Percentiles rank a stretch among this genome's conserved stretches.
These are phyloP conservation scores for Tricholoma terreum DNA, from an alignment of 768 basidiomycete genomes.

Conservation along the genomic window DNA sequence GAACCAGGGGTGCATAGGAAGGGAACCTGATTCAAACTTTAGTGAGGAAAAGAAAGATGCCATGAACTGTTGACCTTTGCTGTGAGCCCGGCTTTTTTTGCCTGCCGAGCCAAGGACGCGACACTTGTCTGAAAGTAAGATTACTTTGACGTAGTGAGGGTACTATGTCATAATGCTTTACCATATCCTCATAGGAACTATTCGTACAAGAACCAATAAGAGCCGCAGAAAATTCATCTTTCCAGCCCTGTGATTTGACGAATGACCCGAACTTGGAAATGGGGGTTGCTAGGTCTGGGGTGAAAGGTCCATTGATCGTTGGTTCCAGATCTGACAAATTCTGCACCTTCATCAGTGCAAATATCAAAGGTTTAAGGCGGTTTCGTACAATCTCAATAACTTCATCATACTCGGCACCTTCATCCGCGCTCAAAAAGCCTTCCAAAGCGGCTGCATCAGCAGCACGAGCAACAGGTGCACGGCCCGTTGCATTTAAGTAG, in stretches of 20 bases:
- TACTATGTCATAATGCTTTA: conserved; percentile 22
- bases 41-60: conserved; percentile 3
- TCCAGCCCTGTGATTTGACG: conserved; percentile 86
- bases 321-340: conserved; percentile 88
- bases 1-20: conserved; percentile 90
- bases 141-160: conserved; percentile 7
- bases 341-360: conserved; percentile 34
- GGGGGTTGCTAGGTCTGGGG: conserved; percentile 93
- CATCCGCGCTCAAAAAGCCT: conserved; percentile 82
- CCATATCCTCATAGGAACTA: conserved; percentile 97
- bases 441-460: conserved; percentile 78
- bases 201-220: conserved; percentile 99
- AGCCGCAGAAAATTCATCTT: conserved; percentile 85
- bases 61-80: conserved; percentile 48
- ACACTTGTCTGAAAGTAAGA: conserved; percentile 68
- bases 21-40: conserved; percentile 49
- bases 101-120: conserved; percentile 87
- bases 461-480: conserved; percentile 78
- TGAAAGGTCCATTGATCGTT: conserved; percentile 95
- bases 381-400: conserved; percentile 85
- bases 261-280: conserved; percentile 83
- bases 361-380: neutral
- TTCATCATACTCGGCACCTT: conserved; percentile 91
- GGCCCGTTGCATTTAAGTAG: conserved; percentile 88
- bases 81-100: conserved; percentile 76